Base-by-base conservation (phyloP, 495 filamentous ascomycete genomes). In the Lindgomyces ingoldianus region DNA sequence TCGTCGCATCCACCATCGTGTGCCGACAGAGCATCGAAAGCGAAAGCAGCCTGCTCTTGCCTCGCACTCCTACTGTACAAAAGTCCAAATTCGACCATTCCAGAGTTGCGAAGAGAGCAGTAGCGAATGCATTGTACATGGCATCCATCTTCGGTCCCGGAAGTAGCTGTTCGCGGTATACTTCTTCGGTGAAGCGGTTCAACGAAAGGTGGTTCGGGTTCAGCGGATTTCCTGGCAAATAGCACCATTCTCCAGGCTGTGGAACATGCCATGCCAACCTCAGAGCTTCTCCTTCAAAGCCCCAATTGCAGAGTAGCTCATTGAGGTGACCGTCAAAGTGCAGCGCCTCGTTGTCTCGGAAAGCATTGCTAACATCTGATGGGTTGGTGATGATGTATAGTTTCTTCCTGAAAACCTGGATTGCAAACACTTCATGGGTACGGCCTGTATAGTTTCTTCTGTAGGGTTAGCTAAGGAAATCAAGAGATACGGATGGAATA, bases 241-340 rank as follows among this genome's bases (percentile, higher is more conserved):
- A 24, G n/a, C 45, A 48, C 6, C 45, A 18, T 4, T 48, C 45
- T 18, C 45, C 45, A n/a, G 45, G 45, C 45, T 48, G 45, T 24
- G 45, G 45, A 9, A 48, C 9, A 48, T 48, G 45, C 45, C 45
- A 48, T 48, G 45, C 6, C 9, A 18, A 24, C 45, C 45, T 18
- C 22, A 48, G n/a, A n/a, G 16, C 45, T 48, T 48, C 45, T 6
- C 45, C 45, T 19, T 24, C 22, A 18, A 48, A 48, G 18, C 45
- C 45, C 16, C 22, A 48, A 48, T 48, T 24, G 16, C 16, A 18
- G 18, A 48, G 45, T 9, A 48, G 45, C 22, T 48, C 45, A n/a
- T 48, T 48, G n/a, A 48, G 22, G 45, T 48, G 45, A 48, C 45
- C 45, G n/a, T 48, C 45, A n/a, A 48, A 48, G n/a, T 48, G 45